Percentiles rank a stretch among this genome's conserved stretches.
Conservation (phyloP, 352 stramenopile genomes). For the Phytophthora palmivora region DNA sequence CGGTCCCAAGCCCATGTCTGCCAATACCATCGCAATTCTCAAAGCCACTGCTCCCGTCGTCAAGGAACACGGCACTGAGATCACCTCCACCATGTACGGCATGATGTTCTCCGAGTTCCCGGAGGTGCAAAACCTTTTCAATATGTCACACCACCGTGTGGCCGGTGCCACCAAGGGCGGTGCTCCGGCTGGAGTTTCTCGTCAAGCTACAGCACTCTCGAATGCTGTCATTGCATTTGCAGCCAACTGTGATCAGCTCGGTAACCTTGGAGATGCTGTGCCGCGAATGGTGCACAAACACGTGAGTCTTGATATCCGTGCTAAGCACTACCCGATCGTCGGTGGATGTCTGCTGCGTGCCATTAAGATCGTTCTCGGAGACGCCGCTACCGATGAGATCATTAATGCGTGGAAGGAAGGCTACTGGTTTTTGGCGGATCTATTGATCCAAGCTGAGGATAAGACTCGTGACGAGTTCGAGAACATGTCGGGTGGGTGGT, state of each 20-base stretch:
- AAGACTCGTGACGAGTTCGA: slow-evolving; percentile 46
- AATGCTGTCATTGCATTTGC: slow-evolving; percentile 72
- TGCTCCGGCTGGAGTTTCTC: slow-evolving; percentile 32
- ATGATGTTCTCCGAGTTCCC: slow-evolving; percentile 74
- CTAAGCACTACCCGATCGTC: slow-evolving; percentile 79
- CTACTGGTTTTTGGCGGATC: slow-evolving; percentile 63
- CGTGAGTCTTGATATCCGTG: slow-evolving; percentile 62
- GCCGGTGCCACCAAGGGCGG: slow-evolving; percentile 40
- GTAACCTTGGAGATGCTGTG: slow-evolving; percentile 53
- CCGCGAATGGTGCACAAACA: slow-evolving; percentile 71
- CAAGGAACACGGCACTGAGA: slow-evolving; percentile 61
- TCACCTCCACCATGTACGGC: slow-evolving; percentile 75
- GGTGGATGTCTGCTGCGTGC: slow-evolving; percentile 59
- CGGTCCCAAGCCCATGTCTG: slow-evolving; percentile 40
- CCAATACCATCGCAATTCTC: slow-evolving; percentile 59
- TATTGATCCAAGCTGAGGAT: slow-evolving; percentile 68
- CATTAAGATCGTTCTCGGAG: slow-evolving; percentile 55
- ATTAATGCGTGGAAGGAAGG: slow-evolving; percentile 61
- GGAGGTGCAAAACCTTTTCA: slow-evolving; percentile 74
- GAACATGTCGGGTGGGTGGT: slow-evolving; percentile 51
- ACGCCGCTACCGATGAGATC: slow-evolving; percentile 69
- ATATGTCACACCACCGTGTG: slow-evolving; percentile 69
- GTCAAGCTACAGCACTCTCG: slow-evolving; percentile 59
- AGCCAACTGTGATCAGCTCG: slow-evolving; percentile 41
- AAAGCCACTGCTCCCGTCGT: slow-evolving; percentile 73